phyloP scores from a whole-genome alignment of 1,284 basidiomycete species.

The Waitea zeae region DNA sequence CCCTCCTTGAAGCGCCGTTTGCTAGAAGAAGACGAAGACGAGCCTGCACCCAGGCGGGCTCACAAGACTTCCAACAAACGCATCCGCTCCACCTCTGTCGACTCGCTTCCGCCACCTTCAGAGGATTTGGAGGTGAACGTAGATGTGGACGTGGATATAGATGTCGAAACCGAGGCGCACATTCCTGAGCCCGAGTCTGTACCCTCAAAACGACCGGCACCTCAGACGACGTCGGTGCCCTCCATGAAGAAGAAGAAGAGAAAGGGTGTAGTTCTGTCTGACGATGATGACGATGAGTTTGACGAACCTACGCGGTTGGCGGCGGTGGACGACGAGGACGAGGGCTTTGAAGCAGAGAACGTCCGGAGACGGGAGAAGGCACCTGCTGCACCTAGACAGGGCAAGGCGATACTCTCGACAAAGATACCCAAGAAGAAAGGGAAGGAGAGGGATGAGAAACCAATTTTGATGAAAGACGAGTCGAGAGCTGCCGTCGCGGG shows the following conservation, averaged over 20 bases:
- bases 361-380: background rate
- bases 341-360: background rate
- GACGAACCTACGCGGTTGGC: background rate
- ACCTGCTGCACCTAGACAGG: background rate
- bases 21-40: background rate
- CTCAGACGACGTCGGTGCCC: background rate
- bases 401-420: background rate
- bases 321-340: conserved; percentile 2
- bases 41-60: background rate
- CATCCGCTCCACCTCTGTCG: background rate
- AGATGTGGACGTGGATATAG: background rate
- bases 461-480: background rate
- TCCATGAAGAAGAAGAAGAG: background rate
- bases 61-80: background rate
- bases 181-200: background rate
- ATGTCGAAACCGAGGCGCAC: background rate
- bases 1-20: no score
- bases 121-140: background rate
- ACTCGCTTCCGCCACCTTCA: no score
- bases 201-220: background rate
- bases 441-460: conserved; percentile 1
- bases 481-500: background rate
- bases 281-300: background rate
- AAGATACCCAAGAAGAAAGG: background rate
- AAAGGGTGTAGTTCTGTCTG: background rate